Evolutionary conservation across 2,329 filamentous ascomycete genomes (phyloP).

Genomic region (Bipolaris oryzae): DNA sequence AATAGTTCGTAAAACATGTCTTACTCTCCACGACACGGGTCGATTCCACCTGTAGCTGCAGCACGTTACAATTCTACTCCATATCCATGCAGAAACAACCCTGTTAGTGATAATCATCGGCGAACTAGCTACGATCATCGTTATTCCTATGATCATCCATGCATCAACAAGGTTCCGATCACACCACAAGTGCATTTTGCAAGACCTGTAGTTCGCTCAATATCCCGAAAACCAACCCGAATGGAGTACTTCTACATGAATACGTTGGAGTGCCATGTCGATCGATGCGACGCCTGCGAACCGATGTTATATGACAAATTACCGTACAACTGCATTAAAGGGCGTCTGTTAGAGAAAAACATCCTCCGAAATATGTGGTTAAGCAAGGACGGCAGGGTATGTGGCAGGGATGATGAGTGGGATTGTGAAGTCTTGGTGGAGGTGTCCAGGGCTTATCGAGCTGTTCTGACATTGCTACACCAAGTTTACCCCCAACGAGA

Average conservation of each 20-base stretch:
- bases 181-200: neutral
- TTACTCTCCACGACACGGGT: neutral
- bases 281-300: neutral
- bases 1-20: neutral
- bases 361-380: neutral
- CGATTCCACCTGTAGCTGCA: neutral
- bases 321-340: neutral
- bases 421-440: neutral
- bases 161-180: neutral
- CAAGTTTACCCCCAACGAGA: neutral
- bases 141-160: neutral
- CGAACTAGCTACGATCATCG: neutral
- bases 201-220: neutral
- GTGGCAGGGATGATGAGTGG: neutral
- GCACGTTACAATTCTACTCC: neutral
- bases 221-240: slow-evolving; percentile 4
- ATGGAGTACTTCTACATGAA: slow-evolving; percentile 1
- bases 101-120: neutral
- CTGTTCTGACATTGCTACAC: neutral
- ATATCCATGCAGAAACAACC: neutral
- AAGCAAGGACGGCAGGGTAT: neutral
- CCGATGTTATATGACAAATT: neutral
- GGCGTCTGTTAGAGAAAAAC: neutral
- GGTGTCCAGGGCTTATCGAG: neutral
- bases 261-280: neutral